These are phyloP conservation scores for Aspergillus puulaauensis DNA, from an alignment of 2,329 filamentous ascomycete genomes.

Conservation along the genomic window DNA sequence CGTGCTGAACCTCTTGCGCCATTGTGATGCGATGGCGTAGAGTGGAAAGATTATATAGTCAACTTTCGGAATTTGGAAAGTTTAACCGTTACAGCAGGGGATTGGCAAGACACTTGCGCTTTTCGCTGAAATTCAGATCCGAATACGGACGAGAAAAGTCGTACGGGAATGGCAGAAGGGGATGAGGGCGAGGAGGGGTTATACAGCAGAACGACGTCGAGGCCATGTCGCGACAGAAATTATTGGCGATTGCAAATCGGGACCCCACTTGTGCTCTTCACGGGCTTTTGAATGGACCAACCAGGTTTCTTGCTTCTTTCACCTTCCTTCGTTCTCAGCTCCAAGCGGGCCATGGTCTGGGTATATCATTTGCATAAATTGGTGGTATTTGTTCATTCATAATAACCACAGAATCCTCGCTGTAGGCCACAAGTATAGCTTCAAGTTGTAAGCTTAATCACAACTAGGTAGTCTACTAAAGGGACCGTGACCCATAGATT, in stretches of 20 bases:
- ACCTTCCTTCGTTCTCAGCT: not conserved
- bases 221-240: not conserved
- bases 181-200: constrained; percentile 5
- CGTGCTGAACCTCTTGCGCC: constrained; percentile 20
- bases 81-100: not conserved
- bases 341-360: not conserved
- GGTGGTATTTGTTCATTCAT: not conserved
- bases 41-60: not conserved
- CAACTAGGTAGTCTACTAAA: not conserved
- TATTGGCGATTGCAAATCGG: constrained; percentile 4
- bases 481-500: not conserved
- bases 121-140: not conserved
- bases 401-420: too few species aligned
- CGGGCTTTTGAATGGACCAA: constrained; percentile 1
- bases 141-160: not conserved
- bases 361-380: not conserved
- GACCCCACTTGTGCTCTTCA: constrained; percentile 5
- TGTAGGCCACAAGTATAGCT: not conserved
- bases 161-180: not conserved
- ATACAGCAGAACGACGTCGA: not conserved
- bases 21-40: constrained; percentile 21
- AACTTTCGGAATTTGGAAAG: not conserved
- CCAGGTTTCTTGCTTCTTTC: not conserved
- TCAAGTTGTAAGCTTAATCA: not conserved
- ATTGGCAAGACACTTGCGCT: not conserved